Base-by-base conservation (phyloP, 202 grass and related monocot genomes). In the Elaeis oleifera region DNA sequence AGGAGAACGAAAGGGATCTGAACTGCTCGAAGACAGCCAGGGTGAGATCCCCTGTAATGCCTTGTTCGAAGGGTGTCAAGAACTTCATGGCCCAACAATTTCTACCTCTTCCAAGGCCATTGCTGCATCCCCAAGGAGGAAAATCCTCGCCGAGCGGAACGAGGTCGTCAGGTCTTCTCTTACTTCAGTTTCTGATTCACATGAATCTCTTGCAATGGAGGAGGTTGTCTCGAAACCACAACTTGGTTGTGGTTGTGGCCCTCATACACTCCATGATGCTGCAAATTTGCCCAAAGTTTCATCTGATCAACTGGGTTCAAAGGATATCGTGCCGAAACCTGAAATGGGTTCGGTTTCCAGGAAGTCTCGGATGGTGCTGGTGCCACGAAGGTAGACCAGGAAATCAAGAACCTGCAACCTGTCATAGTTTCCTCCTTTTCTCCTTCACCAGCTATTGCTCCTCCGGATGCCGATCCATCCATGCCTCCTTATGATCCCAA, bases 81-180 rank as follows among this genome's bases (percentile, higher is more conserved):
- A 88, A 73, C 61, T 97, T 97, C 84, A 97, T 97, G 94, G 74
- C 88, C 32, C 88, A 16, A 97, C 94, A 4, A 77, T 97, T 77
- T 97, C 88, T 15, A 84, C 94, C 50, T 11, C 94, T 1, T 92
- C 80, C 69, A 97, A 97, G 78, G 82, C 73, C 53, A 75, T 77
- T 9, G 56, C 71, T 3, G 57, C 84, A 3, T 76, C 83, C 36
- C 84, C 82, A 4, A 74, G 71, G 53, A 85, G 80, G 61, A 82
- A 32, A 72, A 57, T 92, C 14, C 88, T 97, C 15, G 79, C 71
- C 1, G 92, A 97, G 71, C 79, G 79, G 28, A 95, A 89, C 50
- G 74, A 87, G 27, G 19, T 56, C 14, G 70, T 69, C 59, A 78
- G 55, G 16, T 63, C 71, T 50, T 71, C 66, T 26, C 27, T 63